Conservation (phyloP, 2,329 filamentous ascomycete species). For the Colletotrichum sp. region DNA sequence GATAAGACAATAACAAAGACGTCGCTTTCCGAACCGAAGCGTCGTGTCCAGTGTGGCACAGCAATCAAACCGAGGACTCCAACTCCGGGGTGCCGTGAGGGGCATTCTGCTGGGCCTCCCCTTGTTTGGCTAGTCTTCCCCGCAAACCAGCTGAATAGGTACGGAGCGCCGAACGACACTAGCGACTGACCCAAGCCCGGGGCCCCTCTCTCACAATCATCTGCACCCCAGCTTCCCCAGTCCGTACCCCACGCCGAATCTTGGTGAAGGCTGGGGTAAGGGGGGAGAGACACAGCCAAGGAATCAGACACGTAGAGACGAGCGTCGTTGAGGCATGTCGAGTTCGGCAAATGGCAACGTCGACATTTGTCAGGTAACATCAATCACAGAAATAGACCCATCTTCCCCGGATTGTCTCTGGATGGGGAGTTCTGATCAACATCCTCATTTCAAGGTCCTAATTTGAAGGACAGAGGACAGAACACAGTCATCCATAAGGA, state of each 20-base stretch:
- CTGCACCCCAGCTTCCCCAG: not conserved
- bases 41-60: not conserved
- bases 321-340: not conserved
- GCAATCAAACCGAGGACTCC: not conserved
- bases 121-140: not conserved
- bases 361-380: not conserved
- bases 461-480: not conserved
- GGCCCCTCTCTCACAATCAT: not conserved
- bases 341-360: not conserved
- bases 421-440: not conserved
- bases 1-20: not conserved
- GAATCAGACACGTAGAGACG: not conserved
- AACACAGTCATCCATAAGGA: not conserved
- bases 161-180: not conserved
- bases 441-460: not conserved
- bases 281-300: not conserved
- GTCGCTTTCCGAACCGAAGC: conserved; percentile 1
- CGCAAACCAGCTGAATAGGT: not conserved
- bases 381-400: not conserved
- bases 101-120: not conserved
- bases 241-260: not conserved
- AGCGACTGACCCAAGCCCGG: not conserved
- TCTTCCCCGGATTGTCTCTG: not conserved
- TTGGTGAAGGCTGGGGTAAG: not conserved
- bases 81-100: not conserved